phyloP scores from a whole-genome alignment of 2,329 filamentous ascomycete genomes.

The Pseudogymnoascus sp. region DNA sequence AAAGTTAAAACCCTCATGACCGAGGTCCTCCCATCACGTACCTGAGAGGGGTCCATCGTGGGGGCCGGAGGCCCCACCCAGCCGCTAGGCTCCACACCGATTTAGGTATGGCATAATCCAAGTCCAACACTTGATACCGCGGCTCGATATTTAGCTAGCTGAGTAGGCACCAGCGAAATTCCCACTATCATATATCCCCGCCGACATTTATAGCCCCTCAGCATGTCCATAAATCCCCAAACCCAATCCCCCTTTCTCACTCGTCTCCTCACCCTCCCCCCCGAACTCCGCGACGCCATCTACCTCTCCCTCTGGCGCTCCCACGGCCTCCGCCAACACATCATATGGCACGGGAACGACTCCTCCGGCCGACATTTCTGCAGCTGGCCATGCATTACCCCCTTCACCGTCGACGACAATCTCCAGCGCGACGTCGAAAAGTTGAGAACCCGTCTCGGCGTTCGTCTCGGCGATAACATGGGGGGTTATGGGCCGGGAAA shows the following conservation, averaged over 20 bases:
- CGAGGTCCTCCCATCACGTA: neutral
- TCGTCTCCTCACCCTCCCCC: neutral
- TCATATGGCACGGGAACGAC: neutral
- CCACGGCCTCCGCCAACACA: neutral
- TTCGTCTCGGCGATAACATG: neutral
- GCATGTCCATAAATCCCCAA: neutral
- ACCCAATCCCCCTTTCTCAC: neutral
- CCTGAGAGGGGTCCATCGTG: neutral
- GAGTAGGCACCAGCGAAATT: neutral
- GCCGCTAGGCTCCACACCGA: neutral
- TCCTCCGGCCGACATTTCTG: neutral
- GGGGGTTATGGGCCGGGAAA: too few species aligned
- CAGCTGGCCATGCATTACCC: neutral
- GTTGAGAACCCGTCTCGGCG: neutral
- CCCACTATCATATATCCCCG: neutral
- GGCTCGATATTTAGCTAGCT: neutral
- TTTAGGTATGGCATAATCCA: neutral
- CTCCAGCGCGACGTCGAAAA: neutral
- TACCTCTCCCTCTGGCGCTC: neutral
- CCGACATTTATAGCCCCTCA: neutral
- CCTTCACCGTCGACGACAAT: neutral
- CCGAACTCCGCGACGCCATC: neutral
- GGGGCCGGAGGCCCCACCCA: neutral
- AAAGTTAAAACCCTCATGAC: neutral
- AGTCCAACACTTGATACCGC: neutral